Conservation (phyloP, 306 rosid genomes). For the Vigna reflexopilosa region DNA sequence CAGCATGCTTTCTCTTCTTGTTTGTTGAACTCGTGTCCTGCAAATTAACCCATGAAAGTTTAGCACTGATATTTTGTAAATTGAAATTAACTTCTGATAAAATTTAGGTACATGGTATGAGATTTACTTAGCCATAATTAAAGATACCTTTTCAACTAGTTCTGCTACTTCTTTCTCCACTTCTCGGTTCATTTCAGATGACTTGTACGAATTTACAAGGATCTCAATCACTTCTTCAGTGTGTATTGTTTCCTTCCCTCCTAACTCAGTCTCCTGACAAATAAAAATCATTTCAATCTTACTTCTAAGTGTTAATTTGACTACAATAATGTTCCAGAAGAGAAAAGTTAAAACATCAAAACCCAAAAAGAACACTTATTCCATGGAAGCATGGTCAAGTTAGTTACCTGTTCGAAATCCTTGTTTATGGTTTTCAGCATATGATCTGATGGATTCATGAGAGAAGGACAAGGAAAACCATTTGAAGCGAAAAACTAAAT, state of each 20-base stretch:
- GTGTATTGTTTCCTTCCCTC: constrained; percentile 27
- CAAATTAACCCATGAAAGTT: background rate
- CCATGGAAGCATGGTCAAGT: background rate
- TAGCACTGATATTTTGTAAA: background rate
- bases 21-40: constrained; percentile 44
- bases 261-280: constrained; percentile 52
- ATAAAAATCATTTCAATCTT: background rate
- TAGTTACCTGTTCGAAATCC: constrained; percentile 69
- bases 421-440: constrained; percentile 75
- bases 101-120: background rate
- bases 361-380: background rate
- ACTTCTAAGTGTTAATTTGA: background rate
- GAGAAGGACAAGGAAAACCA: constrained; percentile 75
- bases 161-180: constrained; percentile 37
- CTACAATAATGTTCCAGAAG: background rate
- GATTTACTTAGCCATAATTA: background rate
- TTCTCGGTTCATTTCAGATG: constrained; percentile 48
- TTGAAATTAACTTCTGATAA: background rate
- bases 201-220: constrained; percentile 42
- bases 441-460: constrained; percentile 80
- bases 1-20: constrained; percentile 57
- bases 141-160: constrained; percentile 43
- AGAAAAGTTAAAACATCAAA: constrained; percentile 13
- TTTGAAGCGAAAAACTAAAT: constrained; percentile 68
- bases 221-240: constrained; percentile 42